These are phyloP conservation scores for Aspergillus asperescens DNA, from an alignment of 495 filamentous ascomycete genomes.

Conservation along the genomic window DNA sequence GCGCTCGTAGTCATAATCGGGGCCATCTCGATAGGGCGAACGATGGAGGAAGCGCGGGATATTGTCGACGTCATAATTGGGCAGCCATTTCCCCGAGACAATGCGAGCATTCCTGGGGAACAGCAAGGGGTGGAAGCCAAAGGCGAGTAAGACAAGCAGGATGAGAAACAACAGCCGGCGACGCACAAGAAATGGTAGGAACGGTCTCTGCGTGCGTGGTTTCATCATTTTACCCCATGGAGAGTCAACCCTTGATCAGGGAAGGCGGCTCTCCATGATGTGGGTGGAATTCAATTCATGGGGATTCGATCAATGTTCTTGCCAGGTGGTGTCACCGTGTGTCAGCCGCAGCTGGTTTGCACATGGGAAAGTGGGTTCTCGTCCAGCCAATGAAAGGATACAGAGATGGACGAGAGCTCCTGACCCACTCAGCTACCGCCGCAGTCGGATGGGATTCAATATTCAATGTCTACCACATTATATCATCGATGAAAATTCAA, in stretches of 20 bases:
- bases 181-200: background rate
- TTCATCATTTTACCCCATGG: background rate
- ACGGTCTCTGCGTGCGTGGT: background rate
- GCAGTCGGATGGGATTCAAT: too few species aligned
- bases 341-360: too few species aligned
- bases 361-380: too few species aligned
- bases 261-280: too few species aligned
- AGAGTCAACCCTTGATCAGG: background rate
- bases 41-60: conserved; percentile 27
- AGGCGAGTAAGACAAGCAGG: background rate
- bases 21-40: conserved; percentile 29
- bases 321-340: too few species aligned
- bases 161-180: background rate
- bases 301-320: too few species aligned
- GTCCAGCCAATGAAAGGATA: too few species aligned
- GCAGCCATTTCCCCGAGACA: conserved; percentile 3
- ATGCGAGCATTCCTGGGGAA: background rate
- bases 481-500: too few species aligned
- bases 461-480: too few species aligned
- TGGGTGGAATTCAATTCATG: too few species aligned
- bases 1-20: conserved; percentile 28
- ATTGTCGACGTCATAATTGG: conserved; percentile 12
- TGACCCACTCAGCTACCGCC: too few species aligned
- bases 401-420: too few species aligned
- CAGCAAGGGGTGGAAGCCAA: background rate